Percentiles rank a stretch among this genome's conserved stretches.
Conservation (phyloP, 305 asterid species). For the Nicotiana rustica region DNA sequence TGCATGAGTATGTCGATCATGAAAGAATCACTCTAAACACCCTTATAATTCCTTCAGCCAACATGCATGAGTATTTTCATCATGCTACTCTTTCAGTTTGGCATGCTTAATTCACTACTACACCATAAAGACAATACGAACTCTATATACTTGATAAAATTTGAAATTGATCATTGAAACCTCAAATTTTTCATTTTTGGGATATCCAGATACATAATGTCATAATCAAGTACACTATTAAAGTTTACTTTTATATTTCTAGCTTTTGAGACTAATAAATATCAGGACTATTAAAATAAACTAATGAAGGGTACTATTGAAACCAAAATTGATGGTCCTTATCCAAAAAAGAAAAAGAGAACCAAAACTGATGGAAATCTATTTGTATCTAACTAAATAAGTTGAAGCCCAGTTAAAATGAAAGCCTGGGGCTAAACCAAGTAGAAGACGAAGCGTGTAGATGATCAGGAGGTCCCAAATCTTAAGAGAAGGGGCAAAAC, state of each 20-base stretch:
- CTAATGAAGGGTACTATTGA: too few species aligned
- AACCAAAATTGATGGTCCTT: constrained; percentile 12
- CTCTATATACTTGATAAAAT: constrained; percentile 9
- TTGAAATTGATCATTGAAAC: not conserved
- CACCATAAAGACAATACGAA: not conserved
- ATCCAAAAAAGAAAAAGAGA: constrained; percentile 31
- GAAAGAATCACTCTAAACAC: not conserved
- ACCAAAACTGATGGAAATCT: not conserved
- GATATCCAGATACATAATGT: not conserved
- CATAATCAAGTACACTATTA: not conserved
- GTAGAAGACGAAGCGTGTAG: not conserved
- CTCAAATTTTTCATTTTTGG: not conserved
- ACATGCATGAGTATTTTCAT: not conserved
- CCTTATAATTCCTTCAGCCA: not conserved
- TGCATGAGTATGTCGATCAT: not conserved
- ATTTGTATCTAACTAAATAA: not conserved
- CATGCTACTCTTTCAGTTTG: not conserved
- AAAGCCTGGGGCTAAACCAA: not conserved
- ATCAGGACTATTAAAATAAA: too few species aligned
- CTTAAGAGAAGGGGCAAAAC: not conserved
- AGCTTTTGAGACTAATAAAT: constrained; percentile 9
- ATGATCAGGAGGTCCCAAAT: constrained; percentile 5
- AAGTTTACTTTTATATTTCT: not conserved
- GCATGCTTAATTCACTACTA: constrained; percentile 7
- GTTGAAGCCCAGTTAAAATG: not conserved